Conservation (phyloP, 768 basidiomycete genomes). For the Pluteus cervinus region DNA sequence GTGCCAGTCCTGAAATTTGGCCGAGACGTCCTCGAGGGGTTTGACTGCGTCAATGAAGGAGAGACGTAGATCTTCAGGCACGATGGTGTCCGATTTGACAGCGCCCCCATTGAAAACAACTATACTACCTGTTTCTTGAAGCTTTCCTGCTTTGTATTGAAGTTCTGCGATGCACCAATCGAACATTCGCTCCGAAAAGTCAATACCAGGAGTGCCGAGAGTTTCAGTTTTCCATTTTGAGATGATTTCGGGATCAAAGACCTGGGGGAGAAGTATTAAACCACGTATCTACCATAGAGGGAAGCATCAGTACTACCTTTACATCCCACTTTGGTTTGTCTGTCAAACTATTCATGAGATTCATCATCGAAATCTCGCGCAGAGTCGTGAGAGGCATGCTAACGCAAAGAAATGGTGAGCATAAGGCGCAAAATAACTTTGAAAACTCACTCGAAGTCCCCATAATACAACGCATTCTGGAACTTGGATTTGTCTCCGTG, state of each 20-base stretch:
- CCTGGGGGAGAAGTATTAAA: slow-evolving; percentile 1
- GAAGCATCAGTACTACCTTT: slow-evolving; percentile 6
- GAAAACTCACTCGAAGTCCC: too few species aligned
- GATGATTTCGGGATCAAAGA: slow-evolving; percentile 11
- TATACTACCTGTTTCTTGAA: slow-evolving; percentile 11
- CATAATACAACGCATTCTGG: too few species aligned
- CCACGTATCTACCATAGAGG: neutral
- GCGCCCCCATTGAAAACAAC: slow-evolving; percentile 14
- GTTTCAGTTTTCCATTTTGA: slow-evolving; percentile 13
- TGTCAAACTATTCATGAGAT: slow-evolving; percentile 11
- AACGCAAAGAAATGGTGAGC: too few species aligned
- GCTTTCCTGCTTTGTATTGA: slow-evolving; percentile 12
- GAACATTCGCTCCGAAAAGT: slow-evolving; percentile 14
- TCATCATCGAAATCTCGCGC: slow-evolving; percentile 10
- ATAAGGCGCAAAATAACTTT: too few species aligned
- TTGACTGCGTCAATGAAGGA: slow-evolving; percentile 11
- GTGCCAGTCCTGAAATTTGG: slow-evolving; percentile 33
- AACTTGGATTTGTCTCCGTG: too few species aligned
- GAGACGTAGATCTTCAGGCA: slow-evolving; percentile 12
- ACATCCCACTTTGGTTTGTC: slow-evolving; percentile 11
- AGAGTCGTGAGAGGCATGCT: slow-evolving; percentile 7
- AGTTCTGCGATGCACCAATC: slow-evolving; percentile 18
- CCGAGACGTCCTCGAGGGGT: slow-evolving; percentile 25
- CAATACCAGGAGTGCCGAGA: slow-evolving; percentile 1
- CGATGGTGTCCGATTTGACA: slow-evolving; percentile 21